Base-by-base conservation (phyloP, 2,329 filamentous ascomycete genomes). In the Fusarium euwallaceae region DNA sequence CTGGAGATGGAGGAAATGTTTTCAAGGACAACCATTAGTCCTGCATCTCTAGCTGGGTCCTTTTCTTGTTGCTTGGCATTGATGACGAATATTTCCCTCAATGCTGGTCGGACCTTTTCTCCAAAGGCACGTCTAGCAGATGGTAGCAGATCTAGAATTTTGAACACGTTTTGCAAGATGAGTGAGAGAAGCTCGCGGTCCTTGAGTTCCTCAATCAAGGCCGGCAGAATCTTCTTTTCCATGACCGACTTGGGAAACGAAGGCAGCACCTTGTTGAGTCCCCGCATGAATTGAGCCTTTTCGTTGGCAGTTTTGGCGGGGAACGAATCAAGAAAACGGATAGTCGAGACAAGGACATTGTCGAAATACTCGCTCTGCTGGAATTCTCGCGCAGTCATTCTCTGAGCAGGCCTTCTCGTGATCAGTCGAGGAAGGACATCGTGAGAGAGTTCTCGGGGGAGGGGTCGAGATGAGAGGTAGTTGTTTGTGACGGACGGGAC, bases 321-420 rank as follows among this genome's bases (percentile, higher is more conserved):
- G 69, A 99, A 91, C 0, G 92, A 90, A 78, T 99, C 97, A 29
- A 99, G 86, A 80, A 99, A 99, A 14, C 97, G 94, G 72, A 99
- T 98, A 0, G 97, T 98, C 0, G 95, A 98, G 24, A 99, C 95
- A 6, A 99, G 87, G 55, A 98, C 94, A 79, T 98, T 99, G 83
- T 99, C 95, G 81, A 99, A 99, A 81, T 97, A 99, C 75, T 94
- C 92, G 79, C 95, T 97, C 82, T 98, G 91, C 80, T 99, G 97
- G 77, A 99, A 98, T 78, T 98, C 96, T 64, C 90, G 91, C 6
- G 96, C 95, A 29, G 92, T 95, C 86, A 98, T 90, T 53, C 97
- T 91, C 81, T 97, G 94, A 4, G 95, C 95, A 4, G 97, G 95
- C 65, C 95, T 88, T 72, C 97, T 89, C 0, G 96, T 97, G 67